Percentiles rank a stretch among this genome's conserved stretches.
Conservation (phyloP, 2,329 filamentous ascomycete genomes). For the Colletotrichum scovillei region DNA sequence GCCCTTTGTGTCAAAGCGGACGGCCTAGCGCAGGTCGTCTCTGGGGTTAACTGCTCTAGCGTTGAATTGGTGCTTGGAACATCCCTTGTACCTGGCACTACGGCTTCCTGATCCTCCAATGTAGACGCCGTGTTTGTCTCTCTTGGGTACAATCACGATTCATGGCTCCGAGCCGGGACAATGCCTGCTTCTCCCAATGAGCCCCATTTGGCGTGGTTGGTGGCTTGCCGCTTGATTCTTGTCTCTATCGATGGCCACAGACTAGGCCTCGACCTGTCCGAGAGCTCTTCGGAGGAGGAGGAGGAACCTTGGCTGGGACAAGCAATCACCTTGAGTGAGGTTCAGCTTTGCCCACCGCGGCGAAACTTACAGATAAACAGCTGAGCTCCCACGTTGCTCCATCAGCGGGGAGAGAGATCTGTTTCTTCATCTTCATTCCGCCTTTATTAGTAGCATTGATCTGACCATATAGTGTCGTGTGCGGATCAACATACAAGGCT, state of each 20-base stretch:
- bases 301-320: background rate
- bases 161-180: constrained; percentile 13
- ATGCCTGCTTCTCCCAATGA: constrained; percentile 13
- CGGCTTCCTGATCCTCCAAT: constrained; percentile 2
- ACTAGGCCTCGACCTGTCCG: constrained; percentile 20
- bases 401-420: background rate
- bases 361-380: constrained; percentile 17
- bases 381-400: constrained; percentile 9
- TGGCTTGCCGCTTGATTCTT: constrained; percentile 28
- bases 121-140: constrained; percentile 3
- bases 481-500: background rate
- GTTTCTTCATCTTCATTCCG: background rate
- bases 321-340: background rate
- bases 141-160: constrained; percentile 6
- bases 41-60: constrained; percentile 16
- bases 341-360: background rate
- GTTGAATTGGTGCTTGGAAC: constrained; percentile 16
- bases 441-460: background rate
- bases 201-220: constrained; percentile 8
- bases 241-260: constrained; percentile 10
- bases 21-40: constrained; percentile 4
- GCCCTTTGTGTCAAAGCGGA: constrained; percentile 32
- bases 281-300: background rate
- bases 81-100: constrained; percentile 28
- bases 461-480: background rate